A percentile compares a stretch with the other conserved stretches of the same genome.
Conservation (phyloP, 2,329 filamentous ascomycete species). For the Fusarium sp. region DNA sequence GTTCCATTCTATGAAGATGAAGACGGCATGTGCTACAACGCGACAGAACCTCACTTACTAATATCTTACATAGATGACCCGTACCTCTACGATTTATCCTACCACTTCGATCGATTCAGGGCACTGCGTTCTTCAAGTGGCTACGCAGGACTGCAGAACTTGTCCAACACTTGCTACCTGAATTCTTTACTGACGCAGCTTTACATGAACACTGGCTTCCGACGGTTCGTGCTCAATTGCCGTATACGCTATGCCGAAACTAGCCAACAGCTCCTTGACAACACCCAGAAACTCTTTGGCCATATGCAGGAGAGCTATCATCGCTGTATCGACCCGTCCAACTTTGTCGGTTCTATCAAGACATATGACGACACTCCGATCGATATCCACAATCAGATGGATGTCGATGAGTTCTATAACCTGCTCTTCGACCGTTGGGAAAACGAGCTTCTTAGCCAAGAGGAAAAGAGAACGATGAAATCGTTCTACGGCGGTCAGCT, state of each 20-base stretch:
- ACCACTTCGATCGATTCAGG: slow-evolving; percentile 72
- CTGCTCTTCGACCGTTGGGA: slow-evolving; percentile 93
- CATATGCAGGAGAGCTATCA: slow-evolving; percentile 85
- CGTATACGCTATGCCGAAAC: slow-evolving; percentile 64
- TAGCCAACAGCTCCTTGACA: slow-evolving; percentile 75
- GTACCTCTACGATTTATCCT: slow-evolving; percentile 71
- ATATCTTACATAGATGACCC: slow-evolving; percentile 52
- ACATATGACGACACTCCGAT: slow-evolving; percentile 86
- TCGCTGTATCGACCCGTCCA: slow-evolving; percentile 77
- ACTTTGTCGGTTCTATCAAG: slow-evolving; percentile 79
- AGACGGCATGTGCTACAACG: slow-evolving; percentile 51
- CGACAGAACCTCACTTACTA: slow-evolving; percentile 13
- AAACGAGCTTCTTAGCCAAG: slow-evolving; percentile 74
- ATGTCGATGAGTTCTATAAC: slow-evolving; percentile 98
- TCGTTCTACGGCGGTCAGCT: slow-evolving; percentile 92
- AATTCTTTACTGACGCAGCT: slow-evolving; percentile 95
- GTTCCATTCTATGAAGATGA: slow-evolving; percentile 53
- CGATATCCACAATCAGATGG: slow-evolving; percentile 92
- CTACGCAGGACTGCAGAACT: slow-evolving; percentile 89
- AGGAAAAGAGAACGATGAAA: slow-evolving; percentile 78
- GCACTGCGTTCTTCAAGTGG: slow-evolving; percentile 80
- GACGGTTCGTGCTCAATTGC: slow-evolving; percentile 81
- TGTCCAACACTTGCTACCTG: slow-evolving; percentile 96
- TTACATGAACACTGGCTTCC: slow-evolving; percentile 93
- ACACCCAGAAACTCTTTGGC: slow-evolving; percentile 85